A percentile compares a stretch with the other conserved stretches of the same genome.
Conservation (phyloP, 2,329 filamentous ascomycete species). For the Cladorrhinum sp. region DNA sequence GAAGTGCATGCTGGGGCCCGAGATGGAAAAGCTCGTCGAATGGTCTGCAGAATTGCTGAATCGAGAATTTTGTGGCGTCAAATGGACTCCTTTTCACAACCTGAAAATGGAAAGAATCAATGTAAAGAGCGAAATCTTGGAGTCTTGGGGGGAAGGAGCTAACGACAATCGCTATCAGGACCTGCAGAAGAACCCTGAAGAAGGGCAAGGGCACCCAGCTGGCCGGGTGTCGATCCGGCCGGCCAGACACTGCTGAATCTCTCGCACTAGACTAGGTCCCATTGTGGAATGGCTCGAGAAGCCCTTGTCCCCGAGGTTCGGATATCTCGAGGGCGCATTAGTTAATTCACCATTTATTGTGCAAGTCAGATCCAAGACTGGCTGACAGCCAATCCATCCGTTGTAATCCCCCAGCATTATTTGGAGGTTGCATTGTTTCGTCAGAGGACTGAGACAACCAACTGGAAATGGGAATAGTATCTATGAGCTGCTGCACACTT, state of each 20-base stretch:
- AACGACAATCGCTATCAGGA: neutral
- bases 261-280: neutral
- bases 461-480: neutral
- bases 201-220: no score
- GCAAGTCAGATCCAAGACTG: neutral
- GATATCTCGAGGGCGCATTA: neutral
- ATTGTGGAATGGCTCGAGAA: neutral
- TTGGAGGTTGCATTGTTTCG: neutral
- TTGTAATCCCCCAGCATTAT: neutral
- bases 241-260: no score
- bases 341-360: neutral
- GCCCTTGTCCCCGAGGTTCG: neutral
- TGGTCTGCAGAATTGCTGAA: neutral
- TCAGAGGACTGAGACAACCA: neutral
- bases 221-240: no score
- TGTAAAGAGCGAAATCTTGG: no score
- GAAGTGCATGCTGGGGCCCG: no score
- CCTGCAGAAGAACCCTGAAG: no score
- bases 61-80: neutral
- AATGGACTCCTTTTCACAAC: neutral
- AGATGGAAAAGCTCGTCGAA: neutral
- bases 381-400: neutral
- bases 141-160: neutral
- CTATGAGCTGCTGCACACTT: no score
- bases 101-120: neutral